Conservation (phyloP, 768 basidiomycete species). For the Mycena amicta region DNA sequence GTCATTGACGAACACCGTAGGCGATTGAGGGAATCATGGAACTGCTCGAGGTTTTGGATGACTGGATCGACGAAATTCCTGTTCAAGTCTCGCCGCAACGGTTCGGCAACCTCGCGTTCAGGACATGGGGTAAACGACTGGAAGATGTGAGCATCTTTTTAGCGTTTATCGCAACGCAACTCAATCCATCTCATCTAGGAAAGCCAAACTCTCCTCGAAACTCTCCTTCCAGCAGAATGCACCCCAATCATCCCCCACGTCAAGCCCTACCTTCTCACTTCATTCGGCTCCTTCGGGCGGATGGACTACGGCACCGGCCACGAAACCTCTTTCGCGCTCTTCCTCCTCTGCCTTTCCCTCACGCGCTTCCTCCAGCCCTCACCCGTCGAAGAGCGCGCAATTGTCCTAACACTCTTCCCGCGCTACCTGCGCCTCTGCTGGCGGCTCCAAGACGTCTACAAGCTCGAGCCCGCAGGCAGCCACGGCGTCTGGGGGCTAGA, state of each 20-base stretch:
- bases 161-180: not conserved
- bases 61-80: slow-evolving; percentile 84
- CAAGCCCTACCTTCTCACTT: slow-evolving; percentile 74
- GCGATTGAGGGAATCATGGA: slow-evolving; percentile 48
- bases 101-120: slow-evolving; percentile 91
- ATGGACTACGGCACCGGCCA: slow-evolving; percentile 98
- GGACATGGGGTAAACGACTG: slow-evolving; percentile 78
- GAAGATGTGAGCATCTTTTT: slow-evolving; percentile 58
- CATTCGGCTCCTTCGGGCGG: slow-evolving; percentile 88
- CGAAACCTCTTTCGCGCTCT: slow-evolving; percentile 85
- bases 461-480: slow-evolving; percentile 93
- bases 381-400: slow-evolving; percentile 60
- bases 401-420: slow-evolving; percentile 64
- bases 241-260: slow-evolving; percentile 59
- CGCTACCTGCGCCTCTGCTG: slow-evolving; percentile 84
- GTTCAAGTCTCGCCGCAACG: slow-evolving; percentile 74
- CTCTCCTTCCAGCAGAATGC: slow-evolving; percentile 50
- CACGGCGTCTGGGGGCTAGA: slow-evolving; percentile 99
- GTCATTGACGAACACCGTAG: slow-evolving; percentile 33
- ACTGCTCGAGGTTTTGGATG: slow-evolving; percentile 66
- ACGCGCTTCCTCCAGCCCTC: slow-evolving; percentile 63
- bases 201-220: slow-evolving; percentile 50
- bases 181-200: slow-evolving; percentile 41
- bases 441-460: slow-evolving; percentile 85
- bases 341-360: slow-evolving; percentile 73